Conservation (phyloP, 495 filamentous ascomycete species). For the Talaromyces liani region DNA sequence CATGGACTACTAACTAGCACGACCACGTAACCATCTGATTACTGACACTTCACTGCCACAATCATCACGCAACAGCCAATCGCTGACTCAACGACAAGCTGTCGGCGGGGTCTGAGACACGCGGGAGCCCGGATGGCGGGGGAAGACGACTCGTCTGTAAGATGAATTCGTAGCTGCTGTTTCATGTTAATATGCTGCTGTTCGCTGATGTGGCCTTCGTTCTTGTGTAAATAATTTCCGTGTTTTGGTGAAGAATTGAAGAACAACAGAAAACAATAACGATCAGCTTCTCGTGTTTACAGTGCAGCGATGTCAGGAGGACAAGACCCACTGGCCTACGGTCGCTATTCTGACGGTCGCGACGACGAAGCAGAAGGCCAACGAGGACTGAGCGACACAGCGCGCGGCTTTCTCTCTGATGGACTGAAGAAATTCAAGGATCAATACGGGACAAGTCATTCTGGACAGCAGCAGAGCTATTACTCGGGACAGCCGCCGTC, state of each 20-base stretch:
- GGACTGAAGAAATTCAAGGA: conserved; percentile 42
- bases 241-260: background rate
- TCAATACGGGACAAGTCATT: conserved; percentile 28
- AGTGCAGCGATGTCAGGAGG: conserved; percentile 29
- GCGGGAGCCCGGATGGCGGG: background rate
- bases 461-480: background rate
- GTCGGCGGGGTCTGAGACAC: background rate
- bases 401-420: conserved; percentile 47
- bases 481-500: background rate
- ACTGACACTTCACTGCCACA: background rate
- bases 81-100: background rate
- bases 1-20: background rate
- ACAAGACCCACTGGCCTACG: conserved; percentile 50
- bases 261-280: background rate
- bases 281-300: background rate
- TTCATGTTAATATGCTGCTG: background rate
- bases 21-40: background rate
- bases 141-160: background rate
- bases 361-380: conserved; percentile 9
- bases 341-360: conserved; percentile 37
- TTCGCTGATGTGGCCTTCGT: background rate
- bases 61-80: background rate
- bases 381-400: conserved; percentile 21
- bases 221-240: background rate
- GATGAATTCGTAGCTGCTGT: background rate